Conservation (phyloP, 805 yeast genomes). For the Candida arabinofermentans region DNA sequence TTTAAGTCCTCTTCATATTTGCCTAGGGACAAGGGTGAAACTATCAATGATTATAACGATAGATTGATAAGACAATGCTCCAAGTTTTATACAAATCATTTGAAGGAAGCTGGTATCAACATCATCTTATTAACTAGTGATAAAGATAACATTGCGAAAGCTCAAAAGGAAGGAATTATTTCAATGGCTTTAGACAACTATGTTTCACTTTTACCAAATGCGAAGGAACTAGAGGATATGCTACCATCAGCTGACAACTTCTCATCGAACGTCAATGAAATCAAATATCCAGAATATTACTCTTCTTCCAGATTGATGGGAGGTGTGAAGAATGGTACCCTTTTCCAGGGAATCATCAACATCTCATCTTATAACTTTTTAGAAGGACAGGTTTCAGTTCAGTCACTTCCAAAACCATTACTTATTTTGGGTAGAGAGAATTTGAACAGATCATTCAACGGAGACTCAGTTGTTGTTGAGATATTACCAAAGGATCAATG, state of each 20-base stretch:
- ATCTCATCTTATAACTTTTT: slow-evolving; percentile 83
- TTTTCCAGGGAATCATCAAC: slow-evolving; percentile 79
- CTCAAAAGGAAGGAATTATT: slow-evolving; percentile 48
- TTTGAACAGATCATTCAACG: slow-evolving; percentile 86
- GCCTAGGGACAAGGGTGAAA: slow-evolving; percentile 58
- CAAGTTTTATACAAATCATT: slow-evolving; percentile 67
- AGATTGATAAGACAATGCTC: slow-evolving; percentile 79
- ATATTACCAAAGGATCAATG: slow-evolving; percentile 80
- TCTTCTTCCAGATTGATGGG: slow-evolving; percentile 81
- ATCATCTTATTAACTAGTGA: slow-evolving; percentile 75
- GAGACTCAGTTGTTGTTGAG: slow-evolving; percentile 90
- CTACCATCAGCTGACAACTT: slow-evolving; percentile 54
- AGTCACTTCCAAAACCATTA: slow-evolving; percentile 76
- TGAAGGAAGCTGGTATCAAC: slow-evolving; percentile 40
- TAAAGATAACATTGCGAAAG: slow-evolving; percentile 55
- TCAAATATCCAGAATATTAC: slow-evolving; percentile 72
- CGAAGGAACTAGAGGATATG: slow-evolving; percentile 72
- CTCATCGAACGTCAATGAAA: slow-evolving; percentile 40
- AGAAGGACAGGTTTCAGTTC: slow-evolving; percentile 76
- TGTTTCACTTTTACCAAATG: slow-evolving; percentile 63
- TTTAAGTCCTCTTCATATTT: slow-evolving; percentile 70
- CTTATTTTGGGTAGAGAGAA: slow-evolving; percentile 78
- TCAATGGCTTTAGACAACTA: slow-evolving; percentile 65
- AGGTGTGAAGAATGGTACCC: slow-evolving; percentile 81
- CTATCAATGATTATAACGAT: slow-evolving; percentile 87